Base-by-base conservation (phyloP, 768 basidiomycete genomes). In the Tricholoma matsutake region DNA sequence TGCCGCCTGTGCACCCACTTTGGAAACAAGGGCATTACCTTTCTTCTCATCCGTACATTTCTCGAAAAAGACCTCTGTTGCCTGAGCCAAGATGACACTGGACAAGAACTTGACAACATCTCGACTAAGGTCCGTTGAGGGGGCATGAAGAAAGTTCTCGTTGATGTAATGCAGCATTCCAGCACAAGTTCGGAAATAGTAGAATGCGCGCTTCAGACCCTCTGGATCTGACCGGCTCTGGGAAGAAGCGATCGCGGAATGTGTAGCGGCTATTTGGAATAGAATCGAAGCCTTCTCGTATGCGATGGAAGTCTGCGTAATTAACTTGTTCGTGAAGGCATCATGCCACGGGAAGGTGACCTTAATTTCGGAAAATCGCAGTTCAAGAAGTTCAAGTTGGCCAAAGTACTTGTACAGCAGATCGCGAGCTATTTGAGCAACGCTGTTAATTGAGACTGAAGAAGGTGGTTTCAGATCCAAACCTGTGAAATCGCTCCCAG, bases 141-240 rank as follows among this genome's bases (percentile, higher is more conserved):
- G 97, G 0, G 96, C 97, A 68, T 99, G 97, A 0, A 99, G 79
- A 73, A 99, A 99, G 83, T 99, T 98, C 75, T 99, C 97, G 77
- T 98, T 98, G 79, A 99, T 95, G 73, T 98, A 99, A 6, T 88
- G 94, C 69, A 98, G 86, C 94, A 99, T 97, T 18, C 97, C 97
- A 2, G 96, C 93, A 43, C 91, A 88, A 10, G 91, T 86, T 16
- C 90, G 81, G 68, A 94, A 92, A 75, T 94, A 96, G 75, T 93
- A 86, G 78, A 97, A 99, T 0, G 96, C 86, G 34, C 94, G 86
- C 75, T 97, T 98, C 68, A 94, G 74, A 18, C 96, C 95, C 73
- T 98, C 94, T 1, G 94, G 92, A 58, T 94, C 91, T 0, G 89
- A 87, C 57, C 94, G 83, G 69, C 87, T 91, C 77, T 96, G 92